Evolutionary conservation across 345 rosid species (phyloP).

Genomic region (Litchi chinensis): DNA sequence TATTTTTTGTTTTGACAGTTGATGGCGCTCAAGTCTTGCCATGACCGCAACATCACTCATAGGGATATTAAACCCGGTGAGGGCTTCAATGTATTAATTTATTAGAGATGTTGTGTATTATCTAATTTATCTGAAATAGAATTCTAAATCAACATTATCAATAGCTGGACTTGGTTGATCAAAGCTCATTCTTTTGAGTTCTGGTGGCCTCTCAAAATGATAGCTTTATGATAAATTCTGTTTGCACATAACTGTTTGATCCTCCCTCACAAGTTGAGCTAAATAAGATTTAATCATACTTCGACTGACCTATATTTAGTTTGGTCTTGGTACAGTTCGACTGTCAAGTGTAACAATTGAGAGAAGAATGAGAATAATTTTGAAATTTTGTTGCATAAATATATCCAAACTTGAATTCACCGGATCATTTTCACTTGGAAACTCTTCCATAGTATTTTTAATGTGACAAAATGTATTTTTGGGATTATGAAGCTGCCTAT

Average conservation of each 20-base stretch:
- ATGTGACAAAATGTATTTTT: background rate
- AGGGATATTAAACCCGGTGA: constrained; percentile 97
- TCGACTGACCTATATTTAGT: background rate
- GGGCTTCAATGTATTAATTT: constrained; percentile 20
- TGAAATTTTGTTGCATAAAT: background rate
- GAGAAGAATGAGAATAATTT: background rate
- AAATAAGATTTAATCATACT: background rate
- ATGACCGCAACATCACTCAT: constrained; percentile 92
- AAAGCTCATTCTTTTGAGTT: constrained; percentile 11
- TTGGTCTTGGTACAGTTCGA: background rate
- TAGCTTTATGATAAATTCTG: background rate
- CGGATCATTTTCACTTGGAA: background rate
- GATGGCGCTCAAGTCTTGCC: constrained; percentile 85
- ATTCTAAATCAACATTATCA: background rate
- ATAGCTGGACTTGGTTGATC: constrained; percentile 14
- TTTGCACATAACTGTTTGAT: background rate
- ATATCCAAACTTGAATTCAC: background rate
- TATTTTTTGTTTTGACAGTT: constrained; percentile 52
- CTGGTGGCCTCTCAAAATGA: constrained; percentile 1
- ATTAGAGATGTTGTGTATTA: background rate
- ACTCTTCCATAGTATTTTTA: background rate
- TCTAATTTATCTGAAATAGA: background rate
- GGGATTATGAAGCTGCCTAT: background rate
- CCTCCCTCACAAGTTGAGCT: background rate
- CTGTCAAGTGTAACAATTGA: background rate